A percentile compares a stretch with the other conserved stretches of the same genome.
phyloP scores from a whole-genome alignment of 495 filamentous ascomycete species.

The Letharia lupina region DNA sequence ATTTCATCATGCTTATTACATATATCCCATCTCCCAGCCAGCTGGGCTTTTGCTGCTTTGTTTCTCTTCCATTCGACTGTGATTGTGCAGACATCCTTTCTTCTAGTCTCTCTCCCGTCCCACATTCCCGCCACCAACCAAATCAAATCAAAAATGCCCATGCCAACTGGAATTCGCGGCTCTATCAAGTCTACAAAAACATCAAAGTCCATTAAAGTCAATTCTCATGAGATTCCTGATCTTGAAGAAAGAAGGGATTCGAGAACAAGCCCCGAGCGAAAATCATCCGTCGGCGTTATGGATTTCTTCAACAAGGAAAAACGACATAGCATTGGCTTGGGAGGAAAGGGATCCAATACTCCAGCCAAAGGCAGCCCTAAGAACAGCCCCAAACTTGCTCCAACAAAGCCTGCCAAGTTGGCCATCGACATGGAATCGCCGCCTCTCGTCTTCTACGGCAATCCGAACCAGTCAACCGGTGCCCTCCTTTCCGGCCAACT shows the following conservation, averaged over 20 bases:
- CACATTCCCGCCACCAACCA: conserved; percentile 12
- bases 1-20: conserved; percentile 5
- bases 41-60: background rate
- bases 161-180: conserved; percentile 19
- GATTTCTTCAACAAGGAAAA: conserved; percentile 23
- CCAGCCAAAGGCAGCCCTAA: conserved; percentile 21
- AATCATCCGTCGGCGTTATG: conserved; percentile 13
- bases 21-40: background rate
- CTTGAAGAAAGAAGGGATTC: background rate
- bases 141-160: conserved; percentile 13
- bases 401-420: conserved; percentile 46
- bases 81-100: background rate
- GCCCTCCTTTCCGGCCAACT: conserved; percentile 83
- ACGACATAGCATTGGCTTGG: conserved; percentile 14
- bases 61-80: background rate
- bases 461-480: conserved; percentile 65
- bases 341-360: conserved; percentile 5
- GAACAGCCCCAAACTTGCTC: conserved; percentile 20
- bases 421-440: conserved; percentile 82
- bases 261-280: conserved; percentile 14
- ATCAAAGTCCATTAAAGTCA: conserved; percentile 22
- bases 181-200: conserved; percentile 13
- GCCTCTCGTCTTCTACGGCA: conserved; percentile 75
- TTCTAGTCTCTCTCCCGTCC: background rate
- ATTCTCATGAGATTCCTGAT: conserved; percentile 35